These are phyloP conservation scores for Begonia fuchsioides DNA, from an alignment of 306 rosid genomes.

Conservation along the genomic window DNA sequence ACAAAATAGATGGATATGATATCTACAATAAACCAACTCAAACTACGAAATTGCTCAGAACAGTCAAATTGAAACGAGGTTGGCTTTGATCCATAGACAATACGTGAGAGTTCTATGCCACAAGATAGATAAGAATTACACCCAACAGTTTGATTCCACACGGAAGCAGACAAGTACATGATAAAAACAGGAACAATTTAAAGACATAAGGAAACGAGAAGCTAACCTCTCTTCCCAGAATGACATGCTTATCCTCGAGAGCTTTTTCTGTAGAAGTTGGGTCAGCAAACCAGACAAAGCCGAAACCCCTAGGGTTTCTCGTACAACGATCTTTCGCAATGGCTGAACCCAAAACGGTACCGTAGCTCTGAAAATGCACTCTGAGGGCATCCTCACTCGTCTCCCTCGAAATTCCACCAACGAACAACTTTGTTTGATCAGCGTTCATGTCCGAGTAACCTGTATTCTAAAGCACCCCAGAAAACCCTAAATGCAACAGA, in stretches of 20 bases:
- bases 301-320: conserved; percentile 60
- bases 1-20: too few species aligned
- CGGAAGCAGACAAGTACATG: neutral
- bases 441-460: conserved; percentile 28
- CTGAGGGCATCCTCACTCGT: conserved; percentile 34
- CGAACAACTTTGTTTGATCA: conserved; percentile 40
- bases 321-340: conserved; percentile 33
- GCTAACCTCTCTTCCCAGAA: conserved; percentile 39
- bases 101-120: too few species aligned
- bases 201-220: neutral
- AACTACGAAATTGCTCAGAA: too few species aligned
- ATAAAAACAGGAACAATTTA: neutral
- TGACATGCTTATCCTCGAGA: conserved; percentile 32
- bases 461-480: conserved; percentile 16
- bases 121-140: too few species aligned
- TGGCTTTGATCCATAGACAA: too few species aligned
- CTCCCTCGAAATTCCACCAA: conserved; percentile 51
- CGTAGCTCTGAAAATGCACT: conserved; percentile 35
- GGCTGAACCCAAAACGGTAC: conserved; percentile 31
- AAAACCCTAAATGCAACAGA: conserved; percentile 17
- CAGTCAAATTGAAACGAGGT: too few species aligned
- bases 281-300: conserved; percentile 56
- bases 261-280: conserved; percentile 39
- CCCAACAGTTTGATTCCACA: too few species aligned
- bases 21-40: too few species aligned